These are phyloP conservation scores for Apiospora malaysiana DNA, from an alignment of 2,329 filamentous ascomycete species.

Conservation along the genomic window DNA sequence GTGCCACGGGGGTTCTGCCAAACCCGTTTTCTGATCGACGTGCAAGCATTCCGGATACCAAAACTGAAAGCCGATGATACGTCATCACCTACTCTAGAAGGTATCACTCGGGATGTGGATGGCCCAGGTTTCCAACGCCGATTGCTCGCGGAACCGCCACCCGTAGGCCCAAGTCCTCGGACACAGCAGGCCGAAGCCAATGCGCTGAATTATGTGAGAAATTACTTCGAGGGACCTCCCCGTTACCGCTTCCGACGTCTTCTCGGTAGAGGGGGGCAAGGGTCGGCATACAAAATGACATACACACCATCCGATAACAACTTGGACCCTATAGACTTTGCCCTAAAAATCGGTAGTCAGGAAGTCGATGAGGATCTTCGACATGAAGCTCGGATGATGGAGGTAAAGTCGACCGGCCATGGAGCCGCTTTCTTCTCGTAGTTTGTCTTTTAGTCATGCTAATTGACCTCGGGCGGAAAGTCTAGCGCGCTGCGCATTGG, in stretches of 20 bases:
- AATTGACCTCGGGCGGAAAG: constrained; percentile 1
- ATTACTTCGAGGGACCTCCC: background rate
- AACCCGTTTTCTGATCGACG: background rate
- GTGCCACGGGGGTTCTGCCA: background rate
- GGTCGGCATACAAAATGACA: background rate
- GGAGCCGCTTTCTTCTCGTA: background rate
- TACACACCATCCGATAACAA: background rate
- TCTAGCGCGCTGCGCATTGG: background rate
- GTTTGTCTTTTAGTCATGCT: no score
- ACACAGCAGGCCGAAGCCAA: background rate
- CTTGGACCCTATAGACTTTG: background rate
- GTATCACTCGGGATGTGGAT: background rate
- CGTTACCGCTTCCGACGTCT: background rate
- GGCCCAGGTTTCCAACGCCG: background rate
- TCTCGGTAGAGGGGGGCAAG: background rate
- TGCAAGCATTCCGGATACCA: background rate
- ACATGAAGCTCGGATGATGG: background rate
- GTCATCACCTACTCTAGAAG: background rate
- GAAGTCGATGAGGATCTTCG: background rate
- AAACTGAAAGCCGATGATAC: no score
- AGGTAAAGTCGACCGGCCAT: background rate
- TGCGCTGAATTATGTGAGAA: background rate
- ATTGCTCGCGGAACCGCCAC: no score
- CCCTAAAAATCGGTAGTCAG: background rate
- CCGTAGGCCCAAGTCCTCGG: no score